A percentile compares a stretch with the other conserved stretches of the same genome.
phyloP scores from a whole-genome alignment of 2,329 filamentous ascomycete genomes.

The Zelopaecilomyces penicillatus region DNA sequence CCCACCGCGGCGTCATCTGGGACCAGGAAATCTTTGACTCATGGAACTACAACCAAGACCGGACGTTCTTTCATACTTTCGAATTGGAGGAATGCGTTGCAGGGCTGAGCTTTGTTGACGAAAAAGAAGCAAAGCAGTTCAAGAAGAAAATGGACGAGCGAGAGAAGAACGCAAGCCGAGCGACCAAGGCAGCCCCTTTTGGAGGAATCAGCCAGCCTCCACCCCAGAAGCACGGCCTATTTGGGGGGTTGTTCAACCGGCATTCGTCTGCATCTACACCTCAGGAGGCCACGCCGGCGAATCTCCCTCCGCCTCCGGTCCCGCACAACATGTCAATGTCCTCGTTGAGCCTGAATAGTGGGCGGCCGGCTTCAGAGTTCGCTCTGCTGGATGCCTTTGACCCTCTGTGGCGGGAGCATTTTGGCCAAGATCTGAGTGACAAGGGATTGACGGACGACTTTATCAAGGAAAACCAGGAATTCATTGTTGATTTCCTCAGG shows the following conservation, averaged over 20 bases:
- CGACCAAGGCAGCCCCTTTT: slow-evolving; percentile 72
- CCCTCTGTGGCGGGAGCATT: slow-evolving; percentile 56
- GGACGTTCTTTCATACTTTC: slow-evolving; percentile 96
- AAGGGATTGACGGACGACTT: slow-evolving; percentile 59
- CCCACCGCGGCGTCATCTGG: slow-evolving; percentile 82
- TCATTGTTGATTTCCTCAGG: slow-evolving; percentile 56
- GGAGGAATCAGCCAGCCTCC: slow-evolving; percentile 35
- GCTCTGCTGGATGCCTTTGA: slow-evolving; percentile 56
- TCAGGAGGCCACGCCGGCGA: slow-evolving; percentile 46
- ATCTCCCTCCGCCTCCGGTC: slow-evolving; percentile 25
- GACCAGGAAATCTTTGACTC: slow-evolving; percentile 96
- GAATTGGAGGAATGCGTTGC: slow-evolving; percentile 89
- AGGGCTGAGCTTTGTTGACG: slow-evolving; percentile 85
- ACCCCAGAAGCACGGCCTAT: slow-evolving; percentile 36
- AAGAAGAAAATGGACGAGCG: slow-evolving; percentile 95
- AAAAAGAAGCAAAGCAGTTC: slow-evolving; percentile 96
- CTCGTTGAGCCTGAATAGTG: slow-evolving; percentile 38
- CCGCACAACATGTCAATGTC: slow-evolving; percentile 31
- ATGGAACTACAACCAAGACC: slow-evolving; percentile 92
- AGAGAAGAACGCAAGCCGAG: slow-evolving; percentile 90
- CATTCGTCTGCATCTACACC: slow-evolving; percentile 51
- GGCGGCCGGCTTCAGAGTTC: slow-evolving; percentile 45
- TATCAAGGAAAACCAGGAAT: slow-evolving; percentile 60
- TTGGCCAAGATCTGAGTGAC: slow-evolving; percentile 53
- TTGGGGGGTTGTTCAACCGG: slow-evolving; percentile 56